phyloP scores from a whole-genome alignment of 768 basidiomycete species.

The Xerocomellus intermedius region DNA sequence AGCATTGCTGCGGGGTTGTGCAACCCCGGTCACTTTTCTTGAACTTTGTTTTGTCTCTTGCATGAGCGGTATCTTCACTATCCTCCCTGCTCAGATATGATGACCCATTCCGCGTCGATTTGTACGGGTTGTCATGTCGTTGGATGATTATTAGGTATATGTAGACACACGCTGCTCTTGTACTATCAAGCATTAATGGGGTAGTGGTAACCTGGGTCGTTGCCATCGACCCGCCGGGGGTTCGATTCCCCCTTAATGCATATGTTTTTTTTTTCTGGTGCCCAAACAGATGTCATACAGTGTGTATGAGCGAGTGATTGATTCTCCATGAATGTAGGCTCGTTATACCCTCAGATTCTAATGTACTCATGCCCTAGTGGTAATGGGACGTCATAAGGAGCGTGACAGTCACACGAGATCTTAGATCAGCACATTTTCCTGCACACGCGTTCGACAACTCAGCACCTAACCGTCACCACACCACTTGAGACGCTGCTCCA shows the following conservation, averaged over 20 bases:
- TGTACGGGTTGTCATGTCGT: neutral
- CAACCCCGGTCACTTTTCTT: neutral
- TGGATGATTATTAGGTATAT: too few species aligned
- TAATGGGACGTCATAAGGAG: neutral
- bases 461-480: conserved; percentile 2
- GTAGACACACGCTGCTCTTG: fast-evolving
- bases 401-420: conserved; percentile 4
- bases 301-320: too few species aligned
- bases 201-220: conserved; percentile 69
- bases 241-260: conserved; percentile 60
- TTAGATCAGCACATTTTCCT: conserved; percentile 19
- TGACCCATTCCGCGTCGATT: too few species aligned
- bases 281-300: neutral
- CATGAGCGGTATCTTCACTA: neutral
- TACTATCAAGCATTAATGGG: conserved; percentile 39
- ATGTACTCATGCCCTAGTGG: too few species aligned
- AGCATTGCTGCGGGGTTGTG: neutral
- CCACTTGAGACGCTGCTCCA: neutral
- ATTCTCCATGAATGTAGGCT: neutral
- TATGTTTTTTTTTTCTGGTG: neutral
- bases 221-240: conserved; percentile 83
- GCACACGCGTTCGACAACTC: too few species aligned
- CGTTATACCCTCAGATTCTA: too few species aligned
- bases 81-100: neutral
- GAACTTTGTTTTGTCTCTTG: neutral